Evolutionary conservation across 805 yeast genomes (phyloP).

Genomic region (Kazachstania psychrophila): DNA sequence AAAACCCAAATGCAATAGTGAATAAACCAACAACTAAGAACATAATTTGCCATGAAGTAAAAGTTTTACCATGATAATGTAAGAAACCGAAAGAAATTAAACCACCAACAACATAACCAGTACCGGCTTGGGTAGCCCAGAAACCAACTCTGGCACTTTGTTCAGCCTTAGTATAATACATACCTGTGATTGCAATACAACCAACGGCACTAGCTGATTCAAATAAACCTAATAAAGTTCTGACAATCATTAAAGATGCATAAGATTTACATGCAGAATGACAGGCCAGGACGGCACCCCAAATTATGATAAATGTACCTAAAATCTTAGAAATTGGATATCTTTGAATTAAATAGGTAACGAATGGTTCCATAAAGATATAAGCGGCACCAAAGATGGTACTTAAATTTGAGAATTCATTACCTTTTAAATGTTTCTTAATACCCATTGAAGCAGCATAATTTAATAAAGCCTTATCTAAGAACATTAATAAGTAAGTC

Average conservation of each 20-base stretch:
- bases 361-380: constrained; percentile 45
- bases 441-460: constrained; percentile 62
- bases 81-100: constrained; percentile 44
- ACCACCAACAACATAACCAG: constrained; percentile 39
- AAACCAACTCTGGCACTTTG: constrained; percentile 45
- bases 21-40: constrained; percentile 47
- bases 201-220: constrained; percentile 52
- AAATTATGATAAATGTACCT: constrained; percentile 37
- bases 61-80: constrained; percentile 35
- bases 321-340: constrained; percentile 46
- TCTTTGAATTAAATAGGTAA: constrained; percentile 40
- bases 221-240: constrained; percentile 45
- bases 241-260: constrained; percentile 46
- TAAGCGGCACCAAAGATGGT: constrained; percentile 47
- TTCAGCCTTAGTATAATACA: constrained; percentile 50
- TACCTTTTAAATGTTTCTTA: constrained; percentile 37
- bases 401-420: constrained; percentile 44
- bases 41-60: constrained; percentile 54
- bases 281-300: constrained; percentile 46
- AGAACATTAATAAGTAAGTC: constrained; percentile 47
- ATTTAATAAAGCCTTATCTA: constrained; percentile 50
- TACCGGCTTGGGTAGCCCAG: constrained; percentile 52
- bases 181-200: constrained; percentile 46
- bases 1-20: constrained; percentile 42
- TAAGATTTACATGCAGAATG: constrained; percentile 46